These are phyloP conservation scores for Chlorella sp. DNA, from an alignment of 139 green algal species.

Conservation along the genomic window DNA sequence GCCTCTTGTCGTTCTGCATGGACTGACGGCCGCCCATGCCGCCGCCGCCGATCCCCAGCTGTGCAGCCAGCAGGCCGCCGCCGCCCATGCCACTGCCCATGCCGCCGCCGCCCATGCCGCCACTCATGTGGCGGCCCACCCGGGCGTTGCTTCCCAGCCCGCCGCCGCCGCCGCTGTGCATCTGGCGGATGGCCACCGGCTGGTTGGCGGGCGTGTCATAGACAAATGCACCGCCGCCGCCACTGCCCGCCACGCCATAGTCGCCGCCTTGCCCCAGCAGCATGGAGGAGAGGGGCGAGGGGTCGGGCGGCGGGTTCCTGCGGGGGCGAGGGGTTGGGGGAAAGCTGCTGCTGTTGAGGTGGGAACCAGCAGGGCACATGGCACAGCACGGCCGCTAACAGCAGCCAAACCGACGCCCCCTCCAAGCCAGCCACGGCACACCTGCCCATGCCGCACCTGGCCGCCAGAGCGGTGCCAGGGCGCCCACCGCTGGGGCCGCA, in stretches of 20 bases:
- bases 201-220: slow-evolving; percentile 17
- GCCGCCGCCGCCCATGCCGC: not conserved
- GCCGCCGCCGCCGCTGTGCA: slow-evolving; percentile 3
- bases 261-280: not conserved
- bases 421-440: not conserved
- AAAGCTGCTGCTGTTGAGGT: too few species aligned
- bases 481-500: not conserved
- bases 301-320: slow-evolving; percentile 13
- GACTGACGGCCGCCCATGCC: not conserved
- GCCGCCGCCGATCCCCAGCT: not conserved
- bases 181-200: not conserved
- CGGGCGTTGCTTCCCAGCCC: not conserved
- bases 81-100: not conserved
- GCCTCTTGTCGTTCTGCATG: slow-evolving; percentile 20
- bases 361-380: not conserved
- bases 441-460: not conserved
- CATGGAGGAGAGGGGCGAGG: slow-evolving; percentile 19
- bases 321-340: too few species aligned
- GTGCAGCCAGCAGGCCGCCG: not conserved
- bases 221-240: not conserved
- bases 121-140: not conserved
- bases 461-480: not conserved
- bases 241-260: not conserved
- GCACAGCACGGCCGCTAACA: too few species aligned
- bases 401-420: too few species aligned